Evolutionary conservation across 495 filamentous ascomycete genomes (phyloP).

Genomic region (Endocarpon pusillum): DNA sequence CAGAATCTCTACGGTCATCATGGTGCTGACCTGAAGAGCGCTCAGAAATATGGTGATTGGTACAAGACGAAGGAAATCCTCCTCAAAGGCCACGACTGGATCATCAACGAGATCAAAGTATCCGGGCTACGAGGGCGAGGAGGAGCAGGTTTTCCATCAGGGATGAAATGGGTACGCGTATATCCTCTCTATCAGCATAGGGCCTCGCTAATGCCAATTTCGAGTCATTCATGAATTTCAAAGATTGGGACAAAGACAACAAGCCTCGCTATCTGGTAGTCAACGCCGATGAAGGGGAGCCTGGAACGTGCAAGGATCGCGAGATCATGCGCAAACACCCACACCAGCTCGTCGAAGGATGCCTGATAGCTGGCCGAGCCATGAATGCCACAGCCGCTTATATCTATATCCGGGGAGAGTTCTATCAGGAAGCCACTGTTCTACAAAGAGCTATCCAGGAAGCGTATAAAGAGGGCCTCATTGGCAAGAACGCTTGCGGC

Average conservation of each 20-base stretch:
- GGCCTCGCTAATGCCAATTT: slow-evolving; percentile 9
- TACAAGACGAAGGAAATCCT: slow-evolving; percentile 98
- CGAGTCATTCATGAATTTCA: slow-evolving; percentile 99
- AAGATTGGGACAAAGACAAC: slow-evolving; percentile 96
- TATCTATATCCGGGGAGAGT: slow-evolving; percentile 98
- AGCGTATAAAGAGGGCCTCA: slow-evolving; percentile 80
- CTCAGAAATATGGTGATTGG: slow-evolving; percentile 99
- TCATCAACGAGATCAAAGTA: slow-evolving; percentile 89
- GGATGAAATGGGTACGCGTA: slow-evolving; percentile 85
- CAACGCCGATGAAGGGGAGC: slow-evolving; percentile 97
- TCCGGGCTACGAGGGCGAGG: slow-evolving; percentile 91
- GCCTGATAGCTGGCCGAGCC: slow-evolving; percentile 84
- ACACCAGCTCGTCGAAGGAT: slow-evolving; percentile 95
- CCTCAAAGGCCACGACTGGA: slow-evolving; percentile 93
- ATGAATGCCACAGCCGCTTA: slow-evolving; percentile 98
- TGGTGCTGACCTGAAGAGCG: slow-evolving; percentile 74
- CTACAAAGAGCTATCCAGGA: slow-evolving; percentile 93
- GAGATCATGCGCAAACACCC: slow-evolving; percentile 99
- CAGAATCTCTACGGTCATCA: slow-evolving; percentile 93
- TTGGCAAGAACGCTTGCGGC: slow-evolving; percentile 95
- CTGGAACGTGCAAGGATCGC: slow-evolving; percentile 97
- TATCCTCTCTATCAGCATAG: not conserved
- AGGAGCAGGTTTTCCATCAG: slow-evolving; percentile 93
- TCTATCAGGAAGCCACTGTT: slow-evolving; percentile 90
- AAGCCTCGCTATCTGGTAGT: slow-evolving; percentile 93